A percentile compares a stretch with the other conserved stretches of the same genome.
Evolutionary conservation across 1,139 yeast genomes (phyloP).

Genomic region (Suhomyces coccinellae): DNA sequence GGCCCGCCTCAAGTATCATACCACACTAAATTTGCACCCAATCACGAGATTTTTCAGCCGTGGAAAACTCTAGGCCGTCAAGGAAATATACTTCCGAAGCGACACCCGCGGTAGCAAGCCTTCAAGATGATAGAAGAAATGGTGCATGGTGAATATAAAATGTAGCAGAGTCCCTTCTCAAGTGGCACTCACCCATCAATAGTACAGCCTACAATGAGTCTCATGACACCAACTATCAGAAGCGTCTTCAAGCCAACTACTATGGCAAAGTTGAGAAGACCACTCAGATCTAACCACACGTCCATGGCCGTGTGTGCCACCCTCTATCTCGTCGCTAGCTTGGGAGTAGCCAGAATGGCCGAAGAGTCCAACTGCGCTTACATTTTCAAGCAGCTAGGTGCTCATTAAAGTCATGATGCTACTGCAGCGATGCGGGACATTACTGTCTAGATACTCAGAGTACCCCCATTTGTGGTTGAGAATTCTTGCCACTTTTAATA

Average conservation of each 20-base stretch:
- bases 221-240: constrained; percentile 3
- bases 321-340: constrained; percentile 23
- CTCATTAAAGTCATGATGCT: background rate
- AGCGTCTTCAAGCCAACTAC: constrained; percentile 2
- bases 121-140: background rate
- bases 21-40: constrained; percentile 10
- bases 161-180: background rate
- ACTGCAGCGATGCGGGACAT: too few relatives aligned
- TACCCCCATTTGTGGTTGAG: too few relatives aligned
- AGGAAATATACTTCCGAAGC: constrained; percentile 3
- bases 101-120: background rate
- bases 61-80: constrained; percentile 2
- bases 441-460: too few relatives aligned
- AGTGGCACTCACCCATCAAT: background rate
- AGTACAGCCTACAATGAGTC: constrained; percentile 2
- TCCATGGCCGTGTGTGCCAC: constrained; percentile 19
- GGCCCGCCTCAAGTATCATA: constrained; percentile 2
- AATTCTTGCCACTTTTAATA: background rate
- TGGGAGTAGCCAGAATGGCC: constrained; percentile 26
- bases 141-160: background rate
- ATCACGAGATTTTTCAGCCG: constrained; percentile 7
- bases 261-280: background rate
- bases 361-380: constrained; percentile 25
- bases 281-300: background rate
- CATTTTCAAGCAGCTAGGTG: constrained; percentile 28